Conservation (phyloP, 805 yeast genomes). For the Candida boleticola region DNA sequence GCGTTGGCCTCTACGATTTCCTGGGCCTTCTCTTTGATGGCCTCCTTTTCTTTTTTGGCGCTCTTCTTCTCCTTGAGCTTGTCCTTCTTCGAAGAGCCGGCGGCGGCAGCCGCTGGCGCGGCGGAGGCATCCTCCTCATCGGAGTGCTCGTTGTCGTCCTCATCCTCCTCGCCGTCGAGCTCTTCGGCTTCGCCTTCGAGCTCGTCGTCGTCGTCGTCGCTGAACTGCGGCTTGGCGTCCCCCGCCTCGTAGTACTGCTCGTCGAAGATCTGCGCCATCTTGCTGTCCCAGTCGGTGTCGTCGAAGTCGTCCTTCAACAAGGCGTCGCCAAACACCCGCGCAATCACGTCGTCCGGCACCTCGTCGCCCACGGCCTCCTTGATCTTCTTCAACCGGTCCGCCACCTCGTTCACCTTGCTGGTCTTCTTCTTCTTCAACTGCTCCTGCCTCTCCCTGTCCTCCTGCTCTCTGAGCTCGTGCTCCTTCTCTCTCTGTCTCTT, state of each 20-base stretch:
- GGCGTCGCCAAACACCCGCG: slow-evolving; percentile 68
- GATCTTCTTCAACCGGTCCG: slow-evolving; percentile 66
- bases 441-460: slow-evolving; percentile 54
- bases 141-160: not conserved
- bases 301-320: slow-evolving; percentile 86
- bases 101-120: slow-evolving; percentile 13
- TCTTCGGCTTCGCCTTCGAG: slow-evolving; percentile 19
- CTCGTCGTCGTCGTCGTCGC: slow-evolving; percentile 34
- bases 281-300: slow-evolving; percentile 85
- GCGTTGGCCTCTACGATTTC: slow-evolving; percentile 75
- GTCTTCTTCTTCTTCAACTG: slow-evolving; percentile 70
- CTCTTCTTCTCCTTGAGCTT: slow-evolving; percentile 55
- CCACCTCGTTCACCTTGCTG: slow-evolving; percentile 70
- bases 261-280: slow-evolving; percentile 80
- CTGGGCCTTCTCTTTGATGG: slow-evolving; percentile 66
- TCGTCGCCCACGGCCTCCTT: slow-evolving; percentile 68
- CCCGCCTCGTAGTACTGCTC: slow-evolving; percentile 71
- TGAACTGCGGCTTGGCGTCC: slow-evolving; percentile 41
- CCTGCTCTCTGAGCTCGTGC: slow-evolving; percentile 50
- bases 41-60: slow-evolving; percentile 60
- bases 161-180: slow-evolving; percentile 16
- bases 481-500: slow-evolving; percentile 79
- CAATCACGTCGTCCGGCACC: slow-evolving; percentile 55
- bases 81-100: slow-evolving; percentile 35
- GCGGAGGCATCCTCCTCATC: not conserved